Evolutionary conservation across 139 green algal genomes (phyloP).

Genomic region (Eudorina sp.): DNA sequence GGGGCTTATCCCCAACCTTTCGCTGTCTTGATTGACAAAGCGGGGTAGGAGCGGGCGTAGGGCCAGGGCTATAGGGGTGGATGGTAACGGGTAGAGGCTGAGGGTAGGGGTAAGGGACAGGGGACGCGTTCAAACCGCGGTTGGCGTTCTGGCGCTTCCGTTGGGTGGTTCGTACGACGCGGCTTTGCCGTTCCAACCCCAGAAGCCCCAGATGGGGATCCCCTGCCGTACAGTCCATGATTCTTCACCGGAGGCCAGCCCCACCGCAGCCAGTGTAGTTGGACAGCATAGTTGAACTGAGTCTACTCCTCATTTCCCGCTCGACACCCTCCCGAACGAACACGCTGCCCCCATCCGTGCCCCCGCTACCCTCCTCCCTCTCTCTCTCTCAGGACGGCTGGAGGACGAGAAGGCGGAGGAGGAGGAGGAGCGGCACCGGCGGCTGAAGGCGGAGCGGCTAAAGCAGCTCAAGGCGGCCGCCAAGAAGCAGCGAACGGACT

Average conservation of each 20-base stretch:
- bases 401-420: slow-evolving; percentile 50
- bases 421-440: slow-evolving; percentile 41
- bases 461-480: slow-evolving; percentile 30
- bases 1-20: no score
- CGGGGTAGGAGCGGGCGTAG: no score
- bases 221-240: neutral
- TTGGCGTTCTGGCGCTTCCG: no score
- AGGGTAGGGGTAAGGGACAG: no score
- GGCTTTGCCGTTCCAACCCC: no score
- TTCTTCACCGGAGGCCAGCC: neutral
- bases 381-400: slow-evolving; percentile 3
- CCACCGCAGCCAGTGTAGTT: neutral
- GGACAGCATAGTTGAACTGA: neutral
- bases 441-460: slow-evolving; percentile 32
- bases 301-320: neutral
- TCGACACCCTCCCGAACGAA: no score
- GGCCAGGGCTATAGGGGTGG: no score
- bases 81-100: no score
- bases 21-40: no score
- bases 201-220: no score
- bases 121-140: no score
- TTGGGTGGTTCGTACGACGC: no score
- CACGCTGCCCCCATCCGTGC: neutral
- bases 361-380: neutral
- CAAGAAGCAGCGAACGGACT: neutral